These are phyloP conservation scores for Fennellomyces sp. DNA, from an alignment of 371 early-diverging fungal genomes.

Conservation along the genomic window DNA sequence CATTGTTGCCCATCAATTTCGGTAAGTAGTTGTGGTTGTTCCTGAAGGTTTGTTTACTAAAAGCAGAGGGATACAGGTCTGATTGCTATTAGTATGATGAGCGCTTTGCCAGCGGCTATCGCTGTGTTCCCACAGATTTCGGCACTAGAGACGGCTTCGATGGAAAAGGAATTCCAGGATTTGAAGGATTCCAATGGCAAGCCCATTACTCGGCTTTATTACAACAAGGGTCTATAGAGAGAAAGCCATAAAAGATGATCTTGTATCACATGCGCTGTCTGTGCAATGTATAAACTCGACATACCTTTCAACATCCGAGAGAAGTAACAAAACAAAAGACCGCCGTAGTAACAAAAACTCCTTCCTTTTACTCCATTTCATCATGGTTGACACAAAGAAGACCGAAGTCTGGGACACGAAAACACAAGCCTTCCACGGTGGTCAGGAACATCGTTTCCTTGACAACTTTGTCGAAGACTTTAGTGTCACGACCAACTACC, in stretches of 20 bases:
- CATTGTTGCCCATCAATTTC: conserved; percentile 64
- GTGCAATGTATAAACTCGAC: not conserved
- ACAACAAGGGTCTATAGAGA: conserved; percentile 72
- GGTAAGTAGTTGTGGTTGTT: conserved; percentile 38
- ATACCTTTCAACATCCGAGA: too few species aligned
- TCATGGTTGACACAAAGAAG: conserved; percentile 10
- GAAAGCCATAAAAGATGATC: not conserved
- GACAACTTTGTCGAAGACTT: conserved; percentile 88
- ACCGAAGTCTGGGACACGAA: conserved; percentile 72
- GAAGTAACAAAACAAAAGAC: not conserved
- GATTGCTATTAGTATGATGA: conserved; percentile 70
- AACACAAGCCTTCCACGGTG: conserved; percentile 86
- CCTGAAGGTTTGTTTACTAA: not conserved
- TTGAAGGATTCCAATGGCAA: conserved; percentile 58
- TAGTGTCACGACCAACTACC: conserved; percentile 84
- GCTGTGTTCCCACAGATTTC: conserved; percentile 82
- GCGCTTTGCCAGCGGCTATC: conserved; percentile 79
- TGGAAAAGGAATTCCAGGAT: conserved; percentile 57
- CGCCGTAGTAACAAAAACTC: not conserved
- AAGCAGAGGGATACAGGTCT: conserved; percentile 28
- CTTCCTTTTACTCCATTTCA: not conserved
- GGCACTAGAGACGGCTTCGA: conserved; percentile 32
- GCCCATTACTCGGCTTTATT: conserved; percentile 60
- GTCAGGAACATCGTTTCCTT: conserved; percentile 83
- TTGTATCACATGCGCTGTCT: not conserved